Evolutionary conservation across 1,284 basidiomycete species (phyloP).

Genomic region (Volvariella surrecta): DNA sequence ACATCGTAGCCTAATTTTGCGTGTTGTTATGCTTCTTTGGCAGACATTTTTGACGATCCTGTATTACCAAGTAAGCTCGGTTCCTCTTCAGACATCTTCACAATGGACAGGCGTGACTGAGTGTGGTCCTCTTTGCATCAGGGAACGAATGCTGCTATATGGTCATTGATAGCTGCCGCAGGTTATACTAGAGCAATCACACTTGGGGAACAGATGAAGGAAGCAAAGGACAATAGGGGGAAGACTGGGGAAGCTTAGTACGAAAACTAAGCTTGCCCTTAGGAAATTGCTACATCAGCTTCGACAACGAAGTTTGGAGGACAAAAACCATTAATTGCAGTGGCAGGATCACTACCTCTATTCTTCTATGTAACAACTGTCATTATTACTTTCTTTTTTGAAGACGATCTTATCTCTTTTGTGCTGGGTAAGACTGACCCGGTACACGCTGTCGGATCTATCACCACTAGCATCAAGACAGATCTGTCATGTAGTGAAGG

Average conservation of each 20-base stretch:
- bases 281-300: too few species aligned
- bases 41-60: constrained; percentile 61
- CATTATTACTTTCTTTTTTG: too few species aligned
- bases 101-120: too few species aligned
- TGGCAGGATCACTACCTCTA: too few species aligned
- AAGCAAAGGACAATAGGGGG: constrained; percentile 55
- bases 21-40: constrained; percentile 55
- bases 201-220: constrained; percentile 58
- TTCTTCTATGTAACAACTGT: too few species aligned
- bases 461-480: too few species aligned
- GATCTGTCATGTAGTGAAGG: too few species aligned
- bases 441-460: not conserved
- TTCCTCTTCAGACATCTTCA: too few species aligned
- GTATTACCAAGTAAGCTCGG: constrained; percentile 65
- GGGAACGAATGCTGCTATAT: constrained; percentile 73
- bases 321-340: too few species aligned
- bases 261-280: too few species aligned
- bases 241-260: constrained; percentile 47
- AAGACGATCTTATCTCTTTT: not conserved
- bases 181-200: constrained; percentile 57
- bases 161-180: constrained; percentile 57
- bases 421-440: not conserved
- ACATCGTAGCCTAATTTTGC: constrained; percentile 56
- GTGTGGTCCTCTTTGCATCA: constrained; percentile 20
- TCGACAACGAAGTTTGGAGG: too few species aligned